Conservation (phyloP, 2,329 filamentous ascomycete species). For the Ophiocordyceps australis region DNA sequence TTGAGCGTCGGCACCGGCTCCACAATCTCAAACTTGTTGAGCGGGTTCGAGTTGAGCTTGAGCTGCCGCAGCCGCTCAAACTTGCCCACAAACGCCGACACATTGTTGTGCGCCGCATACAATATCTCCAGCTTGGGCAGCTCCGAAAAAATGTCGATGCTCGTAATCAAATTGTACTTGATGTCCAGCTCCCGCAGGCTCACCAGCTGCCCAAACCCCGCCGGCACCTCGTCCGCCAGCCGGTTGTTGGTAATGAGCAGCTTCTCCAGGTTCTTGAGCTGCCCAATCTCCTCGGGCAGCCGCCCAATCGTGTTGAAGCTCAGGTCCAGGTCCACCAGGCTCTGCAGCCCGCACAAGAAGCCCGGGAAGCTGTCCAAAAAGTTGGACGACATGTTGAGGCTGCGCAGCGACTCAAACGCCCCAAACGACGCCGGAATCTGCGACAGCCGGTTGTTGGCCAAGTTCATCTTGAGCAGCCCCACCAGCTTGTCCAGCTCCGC, state of each 20-base stretch:
- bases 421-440: conserved; percentile 68
- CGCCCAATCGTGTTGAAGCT: conserved; percentile 84
- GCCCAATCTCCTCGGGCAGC: conserved; percentile 62
- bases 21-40: conserved; percentile 81
- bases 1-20: conserved; percentile 65
- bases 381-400: conserved; percentile 86
- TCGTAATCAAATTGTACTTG: conserved; percentile 79
- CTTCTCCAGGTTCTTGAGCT: conserved; percentile 63
- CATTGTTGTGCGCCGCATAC: conserved; percentile 79
- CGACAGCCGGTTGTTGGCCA: conserved; percentile 83
- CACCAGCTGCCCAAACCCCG: conserved; percentile 51
- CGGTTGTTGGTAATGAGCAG: conserved; percentile 94
- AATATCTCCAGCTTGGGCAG: conserved; percentile 78
- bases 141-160: conserved; percentile 71
- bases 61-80: conserved; percentile 72
- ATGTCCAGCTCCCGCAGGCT: conserved; percentile 84
- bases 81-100: conserved; percentile 78
- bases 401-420: conserved; percentile 60
- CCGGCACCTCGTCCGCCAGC: conserved; percentile 56
- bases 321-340: conserved; percentile 80
- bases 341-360: conserved; percentile 67
- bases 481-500: conserved; percentile 61
- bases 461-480: conserved; percentile 70
- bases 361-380: conserved; percentile 70
- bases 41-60: conserved; percentile 84